phyloP scores from a whole-genome alignment of 257 asterid species.

The Jasminum sambac region DNA sequence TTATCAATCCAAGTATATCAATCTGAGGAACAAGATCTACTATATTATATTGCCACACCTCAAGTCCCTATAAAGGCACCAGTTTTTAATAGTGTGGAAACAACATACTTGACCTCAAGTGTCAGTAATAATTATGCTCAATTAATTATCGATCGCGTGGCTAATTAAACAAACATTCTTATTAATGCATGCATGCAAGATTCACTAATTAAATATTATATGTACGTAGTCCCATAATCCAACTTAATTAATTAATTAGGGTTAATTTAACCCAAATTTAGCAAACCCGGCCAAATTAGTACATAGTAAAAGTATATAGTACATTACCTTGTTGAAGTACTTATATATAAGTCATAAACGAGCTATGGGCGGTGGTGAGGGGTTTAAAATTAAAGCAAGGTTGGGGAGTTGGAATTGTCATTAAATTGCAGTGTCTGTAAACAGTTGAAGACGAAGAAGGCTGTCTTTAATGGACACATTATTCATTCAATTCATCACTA shows the following conservation, averaged over 20 bases:
- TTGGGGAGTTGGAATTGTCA: slow-evolving; percentile 16
- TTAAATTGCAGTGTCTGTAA: slow-evolving; percentile 39
- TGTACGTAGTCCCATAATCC: background rate
- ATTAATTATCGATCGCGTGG: too few relatives aligned
- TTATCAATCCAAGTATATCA: too few relatives aligned
- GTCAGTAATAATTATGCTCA: too few relatives aligned
- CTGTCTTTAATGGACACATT: slow-evolving; percentile 41
- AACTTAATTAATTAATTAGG: background rate
- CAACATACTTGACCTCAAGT: too few relatives aligned
- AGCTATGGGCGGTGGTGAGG: slow-evolving; percentile 35
- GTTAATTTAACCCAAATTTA: background rate
- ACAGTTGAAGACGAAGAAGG: slow-evolving; percentile 34
- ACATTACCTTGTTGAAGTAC: too few relatives aligned
- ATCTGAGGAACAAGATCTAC: too few relatives aligned
- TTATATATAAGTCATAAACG: too few relatives aligned
- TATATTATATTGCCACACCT: too few relatives aligned
- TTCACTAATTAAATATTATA: too few relatives aligned
- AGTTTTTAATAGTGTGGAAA: too few relatives aligned
- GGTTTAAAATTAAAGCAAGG: background rate
- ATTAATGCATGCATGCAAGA: background rate
- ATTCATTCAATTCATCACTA: slow-evolving; percentile 39
- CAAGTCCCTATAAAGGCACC: too few relatives aligned
- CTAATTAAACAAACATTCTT: background rate
- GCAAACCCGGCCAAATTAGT: too few relatives aligned
- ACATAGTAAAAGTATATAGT: background rate